Conservation (phyloP, 805 yeast genomes). For the Nakazawaea ishiwadae region DNA sequence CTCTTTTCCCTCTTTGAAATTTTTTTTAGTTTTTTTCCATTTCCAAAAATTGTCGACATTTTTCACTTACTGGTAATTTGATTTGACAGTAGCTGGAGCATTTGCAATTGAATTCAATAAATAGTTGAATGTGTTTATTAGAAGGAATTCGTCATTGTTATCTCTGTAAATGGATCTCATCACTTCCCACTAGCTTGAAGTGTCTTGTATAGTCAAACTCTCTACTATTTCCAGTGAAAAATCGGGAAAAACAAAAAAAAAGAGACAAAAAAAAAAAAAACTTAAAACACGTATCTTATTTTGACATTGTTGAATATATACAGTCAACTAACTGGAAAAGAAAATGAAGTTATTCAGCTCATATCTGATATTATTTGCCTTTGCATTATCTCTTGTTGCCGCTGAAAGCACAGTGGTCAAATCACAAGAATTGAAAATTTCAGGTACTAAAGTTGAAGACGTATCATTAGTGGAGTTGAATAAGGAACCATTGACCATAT, state of each 20-base stretch:
- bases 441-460: conserved; percentile 1
- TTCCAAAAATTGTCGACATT: too few relatives aligned
- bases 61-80: too few relatives aligned
- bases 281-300: background rate
- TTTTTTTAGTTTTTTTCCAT: background rate
- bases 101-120: too few relatives aligned
- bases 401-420: background rate
- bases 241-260: too few relatives aligned
- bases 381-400: background rate
- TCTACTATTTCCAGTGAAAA: background rate
- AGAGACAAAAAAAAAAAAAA: too few relatives aligned
- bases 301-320: too few relatives aligned
- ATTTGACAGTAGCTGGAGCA: too few relatives aligned
- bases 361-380: background rate
- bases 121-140: too few relatives aligned
- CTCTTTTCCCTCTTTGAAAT: background rate
- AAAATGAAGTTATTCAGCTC: background rate
- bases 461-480: background rate
- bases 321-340: too few relatives aligned
- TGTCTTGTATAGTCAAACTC: background rate
- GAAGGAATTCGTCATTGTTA: too few relatives aligned
- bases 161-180: too few relatives aligned
- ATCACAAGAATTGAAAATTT: conserved; percentile 1
- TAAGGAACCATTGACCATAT: conserved; percentile 9
- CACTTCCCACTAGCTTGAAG: too few relatives aligned